Evolutionary conservation across 148 eudicot genomes (phyloP).

Genomic region (Nyssa sinensis): DNA sequence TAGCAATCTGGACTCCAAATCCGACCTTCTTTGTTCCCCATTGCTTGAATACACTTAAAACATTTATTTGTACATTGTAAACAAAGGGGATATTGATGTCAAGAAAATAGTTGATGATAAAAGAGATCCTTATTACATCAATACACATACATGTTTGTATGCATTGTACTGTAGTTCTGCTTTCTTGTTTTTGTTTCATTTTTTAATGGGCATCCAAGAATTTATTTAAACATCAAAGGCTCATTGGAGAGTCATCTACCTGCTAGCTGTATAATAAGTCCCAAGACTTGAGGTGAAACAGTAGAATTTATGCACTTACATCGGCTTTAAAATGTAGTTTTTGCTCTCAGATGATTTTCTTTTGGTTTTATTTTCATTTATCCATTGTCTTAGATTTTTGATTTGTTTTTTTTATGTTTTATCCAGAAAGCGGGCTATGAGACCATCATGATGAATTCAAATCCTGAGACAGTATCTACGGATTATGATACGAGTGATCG

Average conservation of each 20-base stretch:
- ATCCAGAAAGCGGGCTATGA: constrained; percentile 86
- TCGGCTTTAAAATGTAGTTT: neutral
- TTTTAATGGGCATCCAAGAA: neutral
- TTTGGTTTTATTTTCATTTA: neutral
- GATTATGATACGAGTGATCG: constrained; percentile 98
- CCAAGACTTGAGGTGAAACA: neutral
- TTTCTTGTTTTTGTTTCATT: no score
- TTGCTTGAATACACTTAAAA: no score
- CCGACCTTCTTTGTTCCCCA: neutral
- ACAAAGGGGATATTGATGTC: neutral
- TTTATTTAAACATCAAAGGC: neutral
- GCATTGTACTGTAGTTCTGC: neutral
- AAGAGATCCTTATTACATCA: neutral
- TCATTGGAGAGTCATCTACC: neutral
- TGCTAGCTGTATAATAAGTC: constrained; percentile 1
- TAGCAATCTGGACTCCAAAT: neutral
- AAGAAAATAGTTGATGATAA: neutral
- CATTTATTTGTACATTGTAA: neutral
- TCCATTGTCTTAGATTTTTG: neutral
- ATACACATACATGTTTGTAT: neutral
- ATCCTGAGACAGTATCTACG: constrained; percentile 99
- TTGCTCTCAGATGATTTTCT: neutral
- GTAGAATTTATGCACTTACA: neutral
- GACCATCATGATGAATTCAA: constrained; percentile 99
- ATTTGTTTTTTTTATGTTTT: constrained; percentile 14